These are phyloP conservation scores for Cronartium ribicola DNA, from an alignment of 1,284 basidiomycete species.

Conservation along the genomic window DNA sequence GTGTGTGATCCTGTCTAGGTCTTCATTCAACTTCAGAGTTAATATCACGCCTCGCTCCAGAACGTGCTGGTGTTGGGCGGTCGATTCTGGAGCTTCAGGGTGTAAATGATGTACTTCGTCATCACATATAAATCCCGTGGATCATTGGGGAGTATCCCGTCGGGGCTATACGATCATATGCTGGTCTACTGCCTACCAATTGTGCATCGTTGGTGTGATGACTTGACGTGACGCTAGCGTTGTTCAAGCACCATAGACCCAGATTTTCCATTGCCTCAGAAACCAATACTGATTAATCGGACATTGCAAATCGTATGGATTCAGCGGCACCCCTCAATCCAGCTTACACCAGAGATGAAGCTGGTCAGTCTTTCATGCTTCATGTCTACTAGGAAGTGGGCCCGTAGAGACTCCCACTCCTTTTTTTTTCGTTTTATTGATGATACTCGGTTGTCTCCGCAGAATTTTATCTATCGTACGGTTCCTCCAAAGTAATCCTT, in stretches of 20 bases:
- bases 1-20: constrained; percentile 5
- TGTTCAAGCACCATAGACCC: no score
- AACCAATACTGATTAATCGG: not conserved
- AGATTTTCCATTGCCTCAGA: not conserved
- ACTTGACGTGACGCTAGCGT: no score
- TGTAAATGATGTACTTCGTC: not conserved
- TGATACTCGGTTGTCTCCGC: not conserved
- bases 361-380: constrained; percentile 49
- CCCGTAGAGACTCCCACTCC: not conserved
- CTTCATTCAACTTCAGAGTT: not conserved
- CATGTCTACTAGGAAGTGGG: not conserved
- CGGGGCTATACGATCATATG: no score
- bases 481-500: not conserved
- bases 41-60: no score
- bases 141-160: constrained; percentile 2
- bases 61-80: no score
- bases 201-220: no score
- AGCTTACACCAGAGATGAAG: constrained; percentile 53
- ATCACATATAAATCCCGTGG: not conserved
- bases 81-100: no score
- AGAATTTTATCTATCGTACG: constrained; percentile 38
- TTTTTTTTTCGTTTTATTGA: not conserved
- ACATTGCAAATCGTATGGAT: not conserved
- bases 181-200: no score
- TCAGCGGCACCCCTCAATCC: constrained; percentile 55